Evolutionary conservation across 345 rosid genomes (phyloP), one percentile per base, ranked within the genome.

Genomic region (Erysimum cheiranthoides): DNA sequence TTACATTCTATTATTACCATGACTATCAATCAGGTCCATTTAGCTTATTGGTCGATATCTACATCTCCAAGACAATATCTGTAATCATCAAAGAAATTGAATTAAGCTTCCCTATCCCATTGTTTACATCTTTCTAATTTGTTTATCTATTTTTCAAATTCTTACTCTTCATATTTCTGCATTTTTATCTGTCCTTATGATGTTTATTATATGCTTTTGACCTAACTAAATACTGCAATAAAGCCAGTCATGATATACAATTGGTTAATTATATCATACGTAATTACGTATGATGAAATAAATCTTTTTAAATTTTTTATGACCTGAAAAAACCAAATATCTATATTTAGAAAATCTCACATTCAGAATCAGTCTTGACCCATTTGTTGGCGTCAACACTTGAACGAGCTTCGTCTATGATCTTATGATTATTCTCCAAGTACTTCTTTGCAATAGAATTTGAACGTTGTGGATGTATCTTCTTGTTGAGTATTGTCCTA

Each of bases 341-440:
- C 0, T 8, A 54, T 34, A 14, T 56, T 51, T 42, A 56, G 60
- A 63, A 61, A 63, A 67, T 52, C 94, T 83, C 79, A 89, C 98
- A 90, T 82, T 90, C 90, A 25, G 96, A 93, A 84, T 93, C 96
- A 13, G 94, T 89, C 83, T 79, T 93, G 54, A 83, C 90, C 98
- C 97, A 93, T 84, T 85, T 93, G 59, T 79, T 84, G 68, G 83
- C 82, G 18, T 78, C 82, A 9, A 71, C 82, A 63, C 80, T 54
- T 79, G 83, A 45, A 13, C 79, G 83, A 45, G 83, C 85, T 62
- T 76, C 83, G 38, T 73, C 47, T 17, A 53, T 40, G 17, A 66
- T 56, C 45, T 72, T 78, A 3, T 71, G 80, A 43, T 68, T 71
- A 31, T 80, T 79, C 74, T 75, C 84, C 78, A 85, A 69, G 73